Conservation (phyloP, 2,329 filamentous ascomycete species). For the Pezicula neosporulosa region DNA sequence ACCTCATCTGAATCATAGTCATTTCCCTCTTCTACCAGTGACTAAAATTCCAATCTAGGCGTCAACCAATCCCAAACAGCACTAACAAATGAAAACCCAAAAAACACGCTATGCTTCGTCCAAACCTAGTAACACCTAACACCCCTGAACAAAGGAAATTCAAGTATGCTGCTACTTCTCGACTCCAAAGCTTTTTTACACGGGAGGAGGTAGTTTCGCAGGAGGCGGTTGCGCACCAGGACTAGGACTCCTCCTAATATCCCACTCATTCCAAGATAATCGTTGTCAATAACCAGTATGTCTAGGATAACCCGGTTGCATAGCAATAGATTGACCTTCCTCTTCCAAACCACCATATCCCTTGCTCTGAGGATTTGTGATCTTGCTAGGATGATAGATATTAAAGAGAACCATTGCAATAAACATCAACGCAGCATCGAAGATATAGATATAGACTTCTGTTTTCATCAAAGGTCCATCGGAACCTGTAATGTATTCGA, state of each 20-base stretch:
- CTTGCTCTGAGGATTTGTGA: neutral
- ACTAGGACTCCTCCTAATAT: neutral
- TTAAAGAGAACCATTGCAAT: conserved; percentile 32
- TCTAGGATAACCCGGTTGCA: neutral
- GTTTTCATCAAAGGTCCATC: conserved; percentile 37
- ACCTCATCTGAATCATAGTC: too few relatives aligned
- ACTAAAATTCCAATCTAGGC: too few relatives aligned
- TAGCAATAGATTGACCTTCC: neutral
- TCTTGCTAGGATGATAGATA: conserved; percentile 27
- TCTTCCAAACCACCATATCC: neutral
- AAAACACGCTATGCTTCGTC: too few relatives aligned
- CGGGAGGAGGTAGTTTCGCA: too few relatives aligned
- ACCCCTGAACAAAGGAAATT: too few relatives aligned
- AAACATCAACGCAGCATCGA: conserved; percentile 39
- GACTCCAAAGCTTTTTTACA: too few relatives aligned
- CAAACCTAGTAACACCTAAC: too few relatives aligned
- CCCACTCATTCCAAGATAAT: neutral
- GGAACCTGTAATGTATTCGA: conserved; percentile 40
- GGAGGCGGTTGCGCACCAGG: neutral
- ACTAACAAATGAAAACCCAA: too few relatives aligned
- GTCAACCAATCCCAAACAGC: too few relatives aligned
- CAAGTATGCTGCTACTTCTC: too few relatives aligned
- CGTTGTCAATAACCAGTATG: neutral
- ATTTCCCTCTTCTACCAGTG: too few relatives aligned
- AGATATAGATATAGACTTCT: conserved; percentile 39